Percentiles rank a stretch among this genome's conserved stretches.
Evolutionary conservation across 2,329 filamentous ascomycete species (phyloP).

Genomic region (Aspergillus sergii): DNA sequence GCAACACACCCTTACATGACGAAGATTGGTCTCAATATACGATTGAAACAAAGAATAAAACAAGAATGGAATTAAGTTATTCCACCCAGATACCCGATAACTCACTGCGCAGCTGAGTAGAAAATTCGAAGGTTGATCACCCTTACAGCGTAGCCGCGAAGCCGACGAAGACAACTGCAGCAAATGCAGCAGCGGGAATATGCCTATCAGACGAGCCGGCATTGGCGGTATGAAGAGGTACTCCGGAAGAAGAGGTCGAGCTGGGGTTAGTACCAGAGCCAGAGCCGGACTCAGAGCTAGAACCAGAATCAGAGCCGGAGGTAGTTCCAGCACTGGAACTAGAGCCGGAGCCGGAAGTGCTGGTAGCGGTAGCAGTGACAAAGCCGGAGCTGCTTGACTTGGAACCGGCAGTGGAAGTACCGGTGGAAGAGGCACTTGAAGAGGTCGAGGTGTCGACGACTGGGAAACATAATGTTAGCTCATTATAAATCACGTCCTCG

Average conservation of each 20-base stretch:
- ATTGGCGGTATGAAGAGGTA: constrained; percentile 23
- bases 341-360: constrained; percentile 21
- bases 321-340: constrained; percentile 12
- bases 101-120: constrained; percentile 7
- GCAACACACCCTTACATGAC: neutral
- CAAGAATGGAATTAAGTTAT: constrained; percentile 11
- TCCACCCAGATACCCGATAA: constrained; percentile 3
- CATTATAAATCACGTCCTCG: neutral
- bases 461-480: constrained; percentile 11
- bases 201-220: constrained; percentile 35
- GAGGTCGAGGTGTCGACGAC: constrained; percentile 18
- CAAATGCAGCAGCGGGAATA: constrained; percentile 40
- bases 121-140: constrained; percentile 1
- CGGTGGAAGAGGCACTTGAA: constrained; percentile 25
- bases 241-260: constrained; percentile 22
- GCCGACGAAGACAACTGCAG: constrained; percentile 45
- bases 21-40: constrained; percentile 9
- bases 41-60: constrained; percentile 6
- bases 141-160: constrained; percentile 41
- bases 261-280: constrained; percentile 22
- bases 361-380: constrained; percentile 29
- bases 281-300: constrained; percentile 16
- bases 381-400: constrained; percentile 23
- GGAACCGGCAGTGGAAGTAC: constrained; percentile 33
- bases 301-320: constrained; percentile 16